phyloP scores from a whole-genome alignment of 805 yeast species.

The Candida michaelii region DNA sequence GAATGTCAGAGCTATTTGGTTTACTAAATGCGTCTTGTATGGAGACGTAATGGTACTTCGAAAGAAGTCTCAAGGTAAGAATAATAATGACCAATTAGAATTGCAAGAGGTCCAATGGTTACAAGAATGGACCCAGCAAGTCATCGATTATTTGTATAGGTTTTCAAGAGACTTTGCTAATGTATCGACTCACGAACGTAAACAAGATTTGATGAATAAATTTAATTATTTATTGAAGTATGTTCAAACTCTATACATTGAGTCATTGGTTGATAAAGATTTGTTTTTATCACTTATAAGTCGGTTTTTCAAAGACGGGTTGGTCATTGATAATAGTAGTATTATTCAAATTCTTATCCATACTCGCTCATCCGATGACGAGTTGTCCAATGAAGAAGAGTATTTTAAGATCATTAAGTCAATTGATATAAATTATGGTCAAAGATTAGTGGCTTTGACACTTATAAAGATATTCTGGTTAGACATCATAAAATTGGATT shows the following conservation, averaged over 20 bases:
- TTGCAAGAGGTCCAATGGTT: slow-evolving; percentile 62
- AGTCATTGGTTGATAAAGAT: slow-evolving; percentile 62
- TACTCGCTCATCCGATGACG: slow-evolving; percentile 12
- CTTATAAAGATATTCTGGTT: slow-evolving; percentile 71
- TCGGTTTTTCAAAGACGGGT: slow-evolving; percentile 44
- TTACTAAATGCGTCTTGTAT: slow-evolving; percentile 81
- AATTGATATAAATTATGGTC: slow-evolving; percentile 34
- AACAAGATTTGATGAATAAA: slow-evolving; percentile 45
- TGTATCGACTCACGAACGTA: slow-evolving; percentile 28
- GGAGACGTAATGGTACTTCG: slow-evolving; percentile 54
- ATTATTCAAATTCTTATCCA: slow-evolving; percentile 24
- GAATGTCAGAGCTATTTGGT: slow-evolving; percentile 82
- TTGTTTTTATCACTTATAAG: slow-evolving; percentile 65
- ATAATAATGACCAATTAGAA: slow-evolving; percentile 16
- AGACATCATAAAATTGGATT: slow-evolving; percentile 55
- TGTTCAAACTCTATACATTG: slow-evolving; percentile 64
- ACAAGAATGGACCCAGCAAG: slow-evolving; percentile 88
- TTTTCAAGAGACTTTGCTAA: slow-evolving; percentile 42
- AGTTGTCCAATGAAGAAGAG: slow-evolving; percentile 21
- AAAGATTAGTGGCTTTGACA: slow-evolving; percentile 38
- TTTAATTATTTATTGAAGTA: slow-evolving; percentile 62
- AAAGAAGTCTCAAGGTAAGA: slow-evolving; percentile 27
- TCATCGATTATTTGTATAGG: slow-evolving; percentile 58
- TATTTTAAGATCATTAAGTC: slow-evolving; percentile 14
- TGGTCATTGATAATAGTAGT: slow-evolving; percentile 29